Conservation (phyloP, 768 basidiomycete species). For the Royoungia palumana region DNA sequence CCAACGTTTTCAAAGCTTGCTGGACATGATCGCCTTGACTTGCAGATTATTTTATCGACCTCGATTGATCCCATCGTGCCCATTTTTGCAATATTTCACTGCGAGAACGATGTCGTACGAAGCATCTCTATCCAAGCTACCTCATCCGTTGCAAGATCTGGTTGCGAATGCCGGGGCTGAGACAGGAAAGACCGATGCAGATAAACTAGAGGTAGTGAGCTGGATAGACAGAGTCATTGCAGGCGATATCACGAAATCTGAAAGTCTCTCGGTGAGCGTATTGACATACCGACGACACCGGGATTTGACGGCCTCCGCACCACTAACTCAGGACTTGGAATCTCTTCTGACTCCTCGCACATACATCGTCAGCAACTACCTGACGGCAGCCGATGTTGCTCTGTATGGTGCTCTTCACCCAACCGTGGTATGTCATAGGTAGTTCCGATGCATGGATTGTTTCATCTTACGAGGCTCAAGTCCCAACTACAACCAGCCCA, state of each 20-base stretch:
- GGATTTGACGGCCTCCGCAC: conserved; percentile 1
- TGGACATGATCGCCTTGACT: conserved; percentile 18
- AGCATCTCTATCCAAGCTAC: conserved; percentile 45
- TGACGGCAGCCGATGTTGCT: conserved; percentile 88
- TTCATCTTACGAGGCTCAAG: conserved; percentile 37
- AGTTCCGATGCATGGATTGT: neutral
- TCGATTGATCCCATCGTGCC: conserved; percentile 16
- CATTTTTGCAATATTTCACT: conserved; percentile 11
- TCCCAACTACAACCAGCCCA: conserved; percentile 66
- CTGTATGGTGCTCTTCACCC: conserved; percentile 89
- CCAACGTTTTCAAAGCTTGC: neutral
- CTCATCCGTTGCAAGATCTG: conserved; percentile 51
- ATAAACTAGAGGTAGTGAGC: conserved; percentile 57
- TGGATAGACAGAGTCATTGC: conserved; percentile 69
- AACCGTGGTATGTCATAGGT: conserved; percentile 55
- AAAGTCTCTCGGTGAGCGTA: conserved; percentile 46
- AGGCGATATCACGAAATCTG: conserved; percentile 46
- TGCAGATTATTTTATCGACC: conserved; percentile 21
- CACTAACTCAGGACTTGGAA: conserved; percentile 60
- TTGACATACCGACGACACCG: neutral
- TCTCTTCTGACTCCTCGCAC: conserved; percentile 70
- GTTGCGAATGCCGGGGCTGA: conserved; percentile 39
- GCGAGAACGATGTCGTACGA: conserved; percentile 51
- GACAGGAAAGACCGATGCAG: conserved; percentile 55
- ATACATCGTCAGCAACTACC: conserved; percentile 78